Evolutionary conservation across 192 early-diverging fungal genomes (phyloP), one percentile per base, ranked within the genome.

Genomic region (Backusella tarrabulga): DNA sequence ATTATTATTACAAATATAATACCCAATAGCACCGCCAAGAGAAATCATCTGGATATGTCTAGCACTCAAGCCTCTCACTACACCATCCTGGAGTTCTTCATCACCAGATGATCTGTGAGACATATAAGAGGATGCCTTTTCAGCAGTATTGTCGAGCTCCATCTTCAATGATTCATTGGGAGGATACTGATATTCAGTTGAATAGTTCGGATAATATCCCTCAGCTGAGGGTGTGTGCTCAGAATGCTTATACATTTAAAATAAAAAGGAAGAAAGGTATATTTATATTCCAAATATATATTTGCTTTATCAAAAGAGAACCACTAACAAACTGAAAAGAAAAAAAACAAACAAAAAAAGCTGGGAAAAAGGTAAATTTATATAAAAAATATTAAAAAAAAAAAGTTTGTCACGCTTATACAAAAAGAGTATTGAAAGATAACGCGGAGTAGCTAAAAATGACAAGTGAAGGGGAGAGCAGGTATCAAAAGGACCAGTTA

Each of bases 41-140:
- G 77, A 72, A 68, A 78, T 79, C 77, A 73, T 79, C 21, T 79
- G 77, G 54, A 79, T 78, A 34, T 78, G 77, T 44, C 77, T 70
- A 67, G 77, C 77, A 67, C 46, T 72, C 11, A 78, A 36, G 34
- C 71, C 71, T 40, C 77, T 71, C n/a, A 52, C 46, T n/a, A 34
- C 36, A 6, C 71, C 71, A 4, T 12, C 19, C 68, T 78, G 71
- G 15, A 46, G 71, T 23, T 72, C 71, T 72, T 72, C 71, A 32
- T 72, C 41, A 32, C 71, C 23, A 46, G 38, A 11, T 60, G 54
- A 60, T 60, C 54, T 60, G 54, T 60, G 54, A 60, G 54, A 60
- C 54, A 60, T 23, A 60, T 60, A 60, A 60, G 54, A 60, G 9
- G 54, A 60, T 60, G 54, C 54, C 26, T 72, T 72, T 4, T 72